A percentile compares a stretch with the other conserved stretches of the same genome.
These are phyloP conservation scores for Pleurotus sapidus DNA, from an alignment of 768 basidiomycete genomes.

Conservation along the genomic window DNA sequence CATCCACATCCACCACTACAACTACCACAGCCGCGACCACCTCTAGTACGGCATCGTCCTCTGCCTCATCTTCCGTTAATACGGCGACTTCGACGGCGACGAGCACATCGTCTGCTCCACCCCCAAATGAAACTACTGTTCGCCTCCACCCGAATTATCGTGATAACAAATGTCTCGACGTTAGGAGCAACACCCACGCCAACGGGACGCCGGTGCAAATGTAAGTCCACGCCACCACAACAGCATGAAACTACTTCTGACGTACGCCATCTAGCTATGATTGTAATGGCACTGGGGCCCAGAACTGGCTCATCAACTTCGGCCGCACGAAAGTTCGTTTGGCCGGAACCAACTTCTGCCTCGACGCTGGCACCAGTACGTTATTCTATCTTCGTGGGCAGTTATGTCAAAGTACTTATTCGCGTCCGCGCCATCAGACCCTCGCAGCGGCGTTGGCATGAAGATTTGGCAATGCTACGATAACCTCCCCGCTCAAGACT, in stretches of 20 bases:
- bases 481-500: not conserved
- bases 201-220: not conserved
- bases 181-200: not conserved
- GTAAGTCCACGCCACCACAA: not conserved
- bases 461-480: not conserved
- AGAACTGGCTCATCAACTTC: not conserved
- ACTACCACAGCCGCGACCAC: not conserved
- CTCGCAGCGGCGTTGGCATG: not conserved
- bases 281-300: not conserved
- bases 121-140: not conserved
- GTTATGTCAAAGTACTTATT: not conserved
- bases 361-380: not conserved
- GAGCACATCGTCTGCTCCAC: not conserved
- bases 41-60: not conserved
- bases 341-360: not conserved
- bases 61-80: not conserved
- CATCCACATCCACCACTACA: not conserved
- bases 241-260: not conserved
- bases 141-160: not conserved
- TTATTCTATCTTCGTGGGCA: not conserved
- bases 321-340: not conserved
- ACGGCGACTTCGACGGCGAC: not conserved
- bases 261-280: not conserved
- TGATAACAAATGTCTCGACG: not conserved
- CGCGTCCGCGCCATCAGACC: not conserved